Conservation (phyloP, 208 protist genomes). For the Leishmania braziliensis region DNA sequence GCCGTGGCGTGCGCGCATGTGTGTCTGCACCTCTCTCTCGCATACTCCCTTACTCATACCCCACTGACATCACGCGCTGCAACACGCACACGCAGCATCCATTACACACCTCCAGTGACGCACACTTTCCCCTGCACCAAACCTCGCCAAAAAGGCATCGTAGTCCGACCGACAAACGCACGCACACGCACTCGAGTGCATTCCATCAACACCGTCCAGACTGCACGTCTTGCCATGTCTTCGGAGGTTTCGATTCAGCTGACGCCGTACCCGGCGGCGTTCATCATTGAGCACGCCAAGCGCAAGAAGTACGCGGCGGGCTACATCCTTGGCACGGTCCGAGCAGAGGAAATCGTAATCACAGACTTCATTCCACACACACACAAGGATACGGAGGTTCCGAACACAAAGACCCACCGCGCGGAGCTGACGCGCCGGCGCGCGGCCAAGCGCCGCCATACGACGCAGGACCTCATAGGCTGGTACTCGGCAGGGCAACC, state of each 20-base stretch:
- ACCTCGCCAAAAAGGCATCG: neutral
- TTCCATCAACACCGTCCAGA: neutral
- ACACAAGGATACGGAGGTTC: constrained; percentile 32
- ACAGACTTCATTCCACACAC: constrained; percentile 79
- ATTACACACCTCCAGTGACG: neutral
- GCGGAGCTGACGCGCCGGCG: constrained; percentile 45
- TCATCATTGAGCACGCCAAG: constrained; percentile 88
- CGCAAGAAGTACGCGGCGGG: constrained; percentile 63
- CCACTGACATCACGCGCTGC: too few relatives aligned
- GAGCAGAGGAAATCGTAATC: constrained; percentile 49
- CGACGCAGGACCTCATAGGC: constrained; percentile 51
- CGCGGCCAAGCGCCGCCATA: constrained; percentile 55
- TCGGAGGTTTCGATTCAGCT: constrained; percentile 36
- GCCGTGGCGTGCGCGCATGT: neutral
- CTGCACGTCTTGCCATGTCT: neutral
- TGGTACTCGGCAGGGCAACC: constrained; percentile 74
- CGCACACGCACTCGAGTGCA: neutral
- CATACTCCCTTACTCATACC: neutral
- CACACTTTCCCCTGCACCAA: neutral
- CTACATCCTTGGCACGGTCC: constrained; percentile 64
- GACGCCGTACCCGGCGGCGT: constrained; percentile 71
- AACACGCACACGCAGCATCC: neutral
- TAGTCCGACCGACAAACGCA: neutral
- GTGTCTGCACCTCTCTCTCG: neutral
- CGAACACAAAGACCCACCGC: constrained; percentile 35